Percentiles rank a stretch among this genome's conserved stretches.
Conservation (phyloP, 1,139 yeast species). For the Torulaspora pretoriensis region DNA sequence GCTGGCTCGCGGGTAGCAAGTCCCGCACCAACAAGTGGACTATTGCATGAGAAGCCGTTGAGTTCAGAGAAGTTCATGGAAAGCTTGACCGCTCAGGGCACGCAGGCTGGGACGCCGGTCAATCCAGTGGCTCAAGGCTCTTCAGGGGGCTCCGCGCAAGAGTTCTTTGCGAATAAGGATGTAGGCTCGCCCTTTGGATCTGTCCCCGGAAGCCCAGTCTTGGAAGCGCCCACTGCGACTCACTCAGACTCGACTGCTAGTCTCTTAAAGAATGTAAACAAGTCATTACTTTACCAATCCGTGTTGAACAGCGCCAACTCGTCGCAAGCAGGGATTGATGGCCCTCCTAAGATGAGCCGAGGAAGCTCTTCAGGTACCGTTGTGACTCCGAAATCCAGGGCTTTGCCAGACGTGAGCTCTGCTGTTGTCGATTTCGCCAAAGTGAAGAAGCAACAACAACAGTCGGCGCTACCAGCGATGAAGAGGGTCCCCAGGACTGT, state of each 20-base stretch:
- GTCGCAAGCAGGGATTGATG: conserved; percentile 19
- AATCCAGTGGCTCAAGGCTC: conserved; percentile 17
- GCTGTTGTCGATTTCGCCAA: conserved; percentile 33
- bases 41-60: conserved; percentile 15
- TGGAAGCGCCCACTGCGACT: conserved; percentile 7
- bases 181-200: conserved; percentile 14
- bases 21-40: conserved; percentile 10
- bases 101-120: conserved; percentile 25
- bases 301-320: conserved; percentile 20
- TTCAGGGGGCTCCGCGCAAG: conserved; percentile 28
- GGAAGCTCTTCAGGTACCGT: conserved; percentile 22
- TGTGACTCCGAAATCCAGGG: conserved; percentile 34
- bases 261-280: conserved; percentile 30
- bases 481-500: conserved; percentile 30
- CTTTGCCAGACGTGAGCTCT: conserved; percentile 28
- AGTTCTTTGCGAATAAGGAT: conserved; percentile 24
- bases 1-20: conserved; percentile 9
- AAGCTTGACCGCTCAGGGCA: conserved; percentile 34
- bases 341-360: conserved; percentile 17
- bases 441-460: conserved; percentile 27
- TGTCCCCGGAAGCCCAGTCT: conserved; percentile 13
- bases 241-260: conserved; percentile 21
- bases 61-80: conserved; percentile 35
- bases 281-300: conserved; percentile 28
- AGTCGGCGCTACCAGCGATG: conserved; percentile 31